These are phyloP conservation scores for Raddia distichophylla DNA, from an alignment of 176 grass and related monocot genomes.

Conservation along the genomic window DNA sequence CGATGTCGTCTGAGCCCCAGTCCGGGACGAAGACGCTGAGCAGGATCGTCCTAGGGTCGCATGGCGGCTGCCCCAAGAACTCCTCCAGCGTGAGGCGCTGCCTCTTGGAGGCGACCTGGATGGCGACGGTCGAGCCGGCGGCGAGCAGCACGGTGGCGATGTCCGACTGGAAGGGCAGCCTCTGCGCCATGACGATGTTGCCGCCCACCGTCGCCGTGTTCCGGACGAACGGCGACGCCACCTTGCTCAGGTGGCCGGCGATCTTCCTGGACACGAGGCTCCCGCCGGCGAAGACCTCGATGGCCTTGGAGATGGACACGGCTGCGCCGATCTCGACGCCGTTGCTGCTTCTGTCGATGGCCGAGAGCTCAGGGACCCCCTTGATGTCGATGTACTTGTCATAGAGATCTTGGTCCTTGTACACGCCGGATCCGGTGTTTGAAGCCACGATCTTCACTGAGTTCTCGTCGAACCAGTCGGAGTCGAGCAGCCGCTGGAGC, in stretches of 20 bases:
- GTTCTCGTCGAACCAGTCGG: conserved; percentile 38
- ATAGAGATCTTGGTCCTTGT: conserved; percentile 63
- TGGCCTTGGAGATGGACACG: conserved; percentile 68
- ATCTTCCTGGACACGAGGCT: conserved; percentile 59
- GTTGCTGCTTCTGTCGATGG: conserved; percentile 46
- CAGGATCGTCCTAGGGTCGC: conserved; percentile 58
- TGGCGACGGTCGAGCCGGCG: conserved; percentile 51
- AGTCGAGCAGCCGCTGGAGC: conserved; percentile 51
- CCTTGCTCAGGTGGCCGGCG: conserved; percentile 67
- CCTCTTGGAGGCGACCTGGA: conserved; percentile 57
- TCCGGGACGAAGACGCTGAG: conserved; percentile 68
- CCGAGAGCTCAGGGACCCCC: conserved; percentile 62
- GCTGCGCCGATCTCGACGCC: conserved; percentile 73
- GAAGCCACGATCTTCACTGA: conserved; percentile 70
- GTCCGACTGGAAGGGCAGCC: conserved; percentile 62
- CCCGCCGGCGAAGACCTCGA: conserved; percentile 63
- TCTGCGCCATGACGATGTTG: conserved; percentile 83
- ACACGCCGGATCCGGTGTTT: conserved; percentile 81
- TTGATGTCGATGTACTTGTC: conserved; percentile 70
- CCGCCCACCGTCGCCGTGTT: conserved; percentile 86
- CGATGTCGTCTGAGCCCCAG: conserved; percentile 50
- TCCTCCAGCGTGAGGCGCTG: conserved; percentile 57
- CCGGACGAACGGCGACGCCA: conserved; percentile 69
- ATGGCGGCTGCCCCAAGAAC: conserved; percentile 77
- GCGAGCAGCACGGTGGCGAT: conserved; percentile 75